phyloP scores from a whole-genome alignment of 1,284 basidiomycete genomes.

The Cryptococcus amylolentus region DNA sequence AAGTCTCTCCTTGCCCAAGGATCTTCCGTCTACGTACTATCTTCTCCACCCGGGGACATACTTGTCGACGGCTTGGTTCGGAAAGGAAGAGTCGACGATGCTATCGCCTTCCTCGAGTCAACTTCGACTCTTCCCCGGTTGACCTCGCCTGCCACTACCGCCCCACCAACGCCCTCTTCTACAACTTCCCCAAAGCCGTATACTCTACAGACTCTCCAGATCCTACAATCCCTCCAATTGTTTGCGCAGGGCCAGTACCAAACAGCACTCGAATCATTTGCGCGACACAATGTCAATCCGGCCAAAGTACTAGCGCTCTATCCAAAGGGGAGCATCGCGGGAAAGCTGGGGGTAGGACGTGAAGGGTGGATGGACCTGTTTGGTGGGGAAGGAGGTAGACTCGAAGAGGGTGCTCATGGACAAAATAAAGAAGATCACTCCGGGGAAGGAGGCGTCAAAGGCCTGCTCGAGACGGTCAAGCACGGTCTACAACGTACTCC shows the following conservation, averaged over 20 bases:
- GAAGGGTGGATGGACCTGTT: slow-evolving; percentile 78
- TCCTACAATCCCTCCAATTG: slow-evolving; percentile 69
- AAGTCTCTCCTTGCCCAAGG: slow-evolving; percentile 63
- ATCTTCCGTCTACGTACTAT: slow-evolving; percentile 71
- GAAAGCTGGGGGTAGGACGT: slow-evolving; percentile 65
- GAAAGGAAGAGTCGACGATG: slow-evolving; percentile 70
- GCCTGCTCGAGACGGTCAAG: too few relatives aligned
- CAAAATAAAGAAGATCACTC: slow-evolving; percentile 26
- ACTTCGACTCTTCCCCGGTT: too few relatives aligned
- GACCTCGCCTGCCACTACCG: too few relatives aligned
- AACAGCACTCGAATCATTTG: slow-evolving; percentile 77
- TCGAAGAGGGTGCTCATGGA: slow-evolving; percentile 10
- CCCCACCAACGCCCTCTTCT: too few relatives aligned
- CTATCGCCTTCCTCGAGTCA: slow-evolving; percentile 71
- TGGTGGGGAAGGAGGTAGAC: slow-evolving; percentile 61
- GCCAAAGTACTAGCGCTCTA: slow-evolving; percentile 90
- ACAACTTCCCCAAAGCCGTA: too few relatives aligned
- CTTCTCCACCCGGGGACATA: slow-evolving; percentile 68
- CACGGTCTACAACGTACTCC: too few relatives aligned
- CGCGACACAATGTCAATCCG: slow-evolving; percentile 84
- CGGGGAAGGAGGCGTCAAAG: slow-evolving; percentile 4
- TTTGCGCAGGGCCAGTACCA: slow-evolving; percentile 56
- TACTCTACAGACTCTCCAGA: slow-evolving; percentile 52
- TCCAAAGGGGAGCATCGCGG: slow-evolving; percentile 69
- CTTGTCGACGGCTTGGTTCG: slow-evolving; percentile 82